Conservation (phyloP, 192 early-diverging fungal genomes). For the Coemansia guatemalensis region DNA sequence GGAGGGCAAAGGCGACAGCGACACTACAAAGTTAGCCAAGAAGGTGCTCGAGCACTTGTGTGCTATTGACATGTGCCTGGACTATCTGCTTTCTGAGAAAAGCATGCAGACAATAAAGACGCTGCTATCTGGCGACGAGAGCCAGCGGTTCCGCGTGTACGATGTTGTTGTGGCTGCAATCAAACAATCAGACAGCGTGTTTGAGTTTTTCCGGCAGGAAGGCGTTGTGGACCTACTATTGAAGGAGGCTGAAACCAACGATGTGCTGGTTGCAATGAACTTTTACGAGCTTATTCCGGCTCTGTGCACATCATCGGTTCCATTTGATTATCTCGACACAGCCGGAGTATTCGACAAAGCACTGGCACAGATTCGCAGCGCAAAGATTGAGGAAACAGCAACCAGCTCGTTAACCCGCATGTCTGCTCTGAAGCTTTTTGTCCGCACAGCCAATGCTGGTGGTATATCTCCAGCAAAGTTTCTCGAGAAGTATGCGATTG, state of each 20-base stretch:
- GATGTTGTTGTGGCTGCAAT: constrained; percentile 35
- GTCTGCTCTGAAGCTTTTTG: constrained; percentile 42
- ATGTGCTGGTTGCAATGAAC: constrained; percentile 41
- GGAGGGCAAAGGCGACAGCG: constrained; percentile 34
- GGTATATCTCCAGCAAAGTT: constrained; percentile 24
- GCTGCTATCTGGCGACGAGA: constrained; percentile 30
- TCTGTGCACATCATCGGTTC: constrained; percentile 18
- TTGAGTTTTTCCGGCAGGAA: constrained; percentile 36
- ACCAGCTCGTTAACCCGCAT: constrained; percentile 26
- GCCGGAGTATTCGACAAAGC: constrained; percentile 29
- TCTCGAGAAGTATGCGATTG: constrained; percentile 33
- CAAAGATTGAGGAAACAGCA: constrained; percentile 16
- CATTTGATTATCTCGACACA: constrained; percentile 28
- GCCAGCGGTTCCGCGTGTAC: constrained; percentile 49
- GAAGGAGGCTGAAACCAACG: constrained; percentile 25
- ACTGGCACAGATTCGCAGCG: constrained; percentile 13
- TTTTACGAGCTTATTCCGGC: constrained; percentile 39
- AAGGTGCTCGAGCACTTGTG: constrained; percentile 32
- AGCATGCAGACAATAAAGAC: constrained; percentile 16
- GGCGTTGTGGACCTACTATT: constrained; percentile 34
- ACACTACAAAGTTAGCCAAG: constrained; percentile 32
- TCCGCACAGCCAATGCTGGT: constrained; percentile 33
- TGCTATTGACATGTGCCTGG: constrained; percentile 21
- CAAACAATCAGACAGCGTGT: constrained; percentile 15
- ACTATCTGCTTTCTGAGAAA: constrained; percentile 32